Evolutionary conservation across 2,329 filamentous ascomycete genomes (phyloP).

Genomic region (Pseudofabraea citricarpa): DNA sequence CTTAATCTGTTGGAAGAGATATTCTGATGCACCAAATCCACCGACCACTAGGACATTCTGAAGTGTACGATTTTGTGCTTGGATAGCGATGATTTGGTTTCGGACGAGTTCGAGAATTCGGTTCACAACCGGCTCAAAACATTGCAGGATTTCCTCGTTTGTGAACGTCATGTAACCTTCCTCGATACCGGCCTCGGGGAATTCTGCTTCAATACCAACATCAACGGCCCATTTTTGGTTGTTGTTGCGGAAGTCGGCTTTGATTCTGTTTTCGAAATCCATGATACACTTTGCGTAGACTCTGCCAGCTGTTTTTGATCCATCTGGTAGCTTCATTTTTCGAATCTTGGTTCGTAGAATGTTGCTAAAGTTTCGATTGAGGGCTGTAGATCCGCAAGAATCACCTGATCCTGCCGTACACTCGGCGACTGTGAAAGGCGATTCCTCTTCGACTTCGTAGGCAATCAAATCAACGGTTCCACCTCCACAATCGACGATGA

Average conservation of each 20-base stretch:
- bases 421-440: slow-evolving; percentile 93
- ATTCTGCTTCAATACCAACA: slow-evolving; percentile 97
- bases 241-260: slow-evolving; percentile 98
- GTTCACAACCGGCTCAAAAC: slow-evolving; percentile 98
- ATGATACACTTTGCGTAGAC: slow-evolving; percentile 99
- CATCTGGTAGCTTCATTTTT: slow-evolving; percentile 98
- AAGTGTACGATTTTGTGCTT: slow-evolving; percentile 88
- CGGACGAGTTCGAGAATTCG: slow-evolving; percentile 91
- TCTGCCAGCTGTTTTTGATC: slow-evolving; percentile 93
- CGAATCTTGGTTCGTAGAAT: slow-evolving; percentile 95
- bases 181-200: slow-evolving; percentile 95
- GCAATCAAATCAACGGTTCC: slow-evolving; percentile 98
- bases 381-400: slow-evolving; percentile 94
- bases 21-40: slow-evolving; percentile 97
- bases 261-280: slow-evolving; percentile 99
- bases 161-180: slow-evolving; percentile 99
- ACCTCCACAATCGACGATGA: slow-evolving; percentile 97
- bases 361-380: slow-evolving; percentile 98
- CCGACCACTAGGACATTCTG: slow-evolving; percentile 97
- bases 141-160: slow-evolving; percentile 97
- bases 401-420: slow-evolving; percentile 97
- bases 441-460: slow-evolving; percentile 97
- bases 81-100: slow-evolving; percentile 98
- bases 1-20: slow-evolving; percentile 99
- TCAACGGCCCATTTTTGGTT: slow-evolving; percentile 99